Percentiles rank a stretch among this genome's conserved stretches.
These are phyloP conservation scores for Monosporascus sp. DNA, from an alignment of 2,329 filamentous ascomycete species.

Conservation along the genomic window DNA sequence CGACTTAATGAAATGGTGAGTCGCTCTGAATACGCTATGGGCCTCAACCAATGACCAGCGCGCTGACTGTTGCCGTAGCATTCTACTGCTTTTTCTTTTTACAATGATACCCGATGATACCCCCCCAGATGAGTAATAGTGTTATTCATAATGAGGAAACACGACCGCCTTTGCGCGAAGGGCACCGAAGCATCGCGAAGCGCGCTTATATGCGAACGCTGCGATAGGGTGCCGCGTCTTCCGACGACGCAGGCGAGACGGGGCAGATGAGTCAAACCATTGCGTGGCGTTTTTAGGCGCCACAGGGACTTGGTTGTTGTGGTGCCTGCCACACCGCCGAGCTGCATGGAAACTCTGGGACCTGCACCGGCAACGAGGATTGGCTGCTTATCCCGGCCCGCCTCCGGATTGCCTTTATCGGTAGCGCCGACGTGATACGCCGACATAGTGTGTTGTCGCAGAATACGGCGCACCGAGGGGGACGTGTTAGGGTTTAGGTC, in stretches of 20 bases:
- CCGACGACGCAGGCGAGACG: background rate
- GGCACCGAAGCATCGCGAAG: background rate
- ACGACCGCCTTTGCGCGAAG: background rate
- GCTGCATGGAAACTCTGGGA: too few relatives aligned
- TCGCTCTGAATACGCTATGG: background rate
- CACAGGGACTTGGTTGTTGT: too few relatives aligned
- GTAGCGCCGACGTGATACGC: too few relatives aligned
- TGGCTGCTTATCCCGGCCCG: too few relatives aligned
- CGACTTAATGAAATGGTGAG: conserved; percentile 21
- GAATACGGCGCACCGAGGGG: background rate
- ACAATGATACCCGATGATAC: conserved; percentile 3
- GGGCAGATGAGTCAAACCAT: background rate
- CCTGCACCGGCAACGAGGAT: too few relatives aligned
- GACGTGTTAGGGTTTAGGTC: background rate
- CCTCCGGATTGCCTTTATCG: too few relatives aligned
- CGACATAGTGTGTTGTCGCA: too few relatives aligned
- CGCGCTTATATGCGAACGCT: too few relatives aligned
- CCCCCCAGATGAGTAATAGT: background rate
- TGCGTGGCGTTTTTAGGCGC: too few relatives aligned
- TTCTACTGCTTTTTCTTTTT: background rate
- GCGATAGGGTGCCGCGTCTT: too few relatives aligned
- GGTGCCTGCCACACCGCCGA: too few relatives aligned
- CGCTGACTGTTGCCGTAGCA: conserved; percentile 2
- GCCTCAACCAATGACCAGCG: background rate
- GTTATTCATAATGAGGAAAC: background rate